Base-by-base conservation (phyloP, 2,329 filamentous ascomycete species). In the Sarocladium brachiariae region DNA sequence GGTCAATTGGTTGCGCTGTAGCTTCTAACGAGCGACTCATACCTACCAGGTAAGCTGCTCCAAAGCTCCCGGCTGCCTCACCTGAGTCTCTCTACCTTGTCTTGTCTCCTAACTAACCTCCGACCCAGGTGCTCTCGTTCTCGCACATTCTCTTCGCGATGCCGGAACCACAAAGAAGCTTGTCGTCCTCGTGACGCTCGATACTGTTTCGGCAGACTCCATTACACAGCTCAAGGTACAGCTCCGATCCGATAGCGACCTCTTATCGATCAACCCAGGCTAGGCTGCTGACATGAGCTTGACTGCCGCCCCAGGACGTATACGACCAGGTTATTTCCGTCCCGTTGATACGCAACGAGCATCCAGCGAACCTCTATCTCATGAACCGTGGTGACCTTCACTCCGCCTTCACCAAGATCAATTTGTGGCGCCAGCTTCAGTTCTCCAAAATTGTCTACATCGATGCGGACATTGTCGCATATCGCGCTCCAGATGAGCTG, bases 341-440 rank as follows among this genome's bases (percentile, higher is more conserved):
- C 51, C 78, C 85, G 51, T 83, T 84, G 55, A 84, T 96, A 62
- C 80, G 79, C 56, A 97, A 91, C 65, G 76, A 80, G 4, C 81
- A 79, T 38, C 86, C 88, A 2, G 83, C 82, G 52, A 97, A 97
- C 62, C 80, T 99, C 51, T 83, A 86, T 66, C 79, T 97, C 51
- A 96, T 99, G 91, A 84, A 90, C 65, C 87, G 93, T 50, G 80
- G 84, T 55, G 93, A 99, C 63, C 77, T 99, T 48, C 84, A 92
- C 62, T 92, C 90, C 24, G 87, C 91, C 55, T 97, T 97, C 64
- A 97, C 93, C 58, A 99, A 99, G 73, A 91, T 99, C 69, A 84
- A 89, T 57, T 76, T 99, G 16, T 99, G 93, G 93, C 87, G 85
- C 57, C 87, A 91, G 68, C 85, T 81, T 2, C 89, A 96, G 63